These are phyloP conservation scores for Myriosclerotinia scirpicola DNA, from an alignment of 2,329 filamentous ascomycete genomes.

Conservation along the genomic window DNA sequence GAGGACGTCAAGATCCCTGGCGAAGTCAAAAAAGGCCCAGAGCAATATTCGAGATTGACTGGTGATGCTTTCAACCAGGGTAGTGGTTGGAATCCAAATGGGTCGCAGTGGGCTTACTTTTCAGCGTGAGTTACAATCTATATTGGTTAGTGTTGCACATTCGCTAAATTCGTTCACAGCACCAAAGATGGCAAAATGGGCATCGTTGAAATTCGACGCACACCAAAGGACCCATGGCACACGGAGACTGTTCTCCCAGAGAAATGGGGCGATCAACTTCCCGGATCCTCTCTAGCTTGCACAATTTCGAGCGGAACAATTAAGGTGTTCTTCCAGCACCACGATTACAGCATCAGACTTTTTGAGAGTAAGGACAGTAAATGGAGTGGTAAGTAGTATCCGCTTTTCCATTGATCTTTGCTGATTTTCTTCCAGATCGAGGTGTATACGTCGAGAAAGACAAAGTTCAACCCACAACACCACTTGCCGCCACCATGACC, in stretches of 20 bases:
- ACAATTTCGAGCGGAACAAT: neutral
- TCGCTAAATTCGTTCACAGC: neutral
- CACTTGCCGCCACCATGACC: constrained; percentile 6
- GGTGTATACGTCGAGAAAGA: constrained; percentile 1
- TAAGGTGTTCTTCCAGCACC: constrained; percentile 14
- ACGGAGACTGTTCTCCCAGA: constrained; percentile 6
- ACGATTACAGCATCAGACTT: constrained; percentile 15
- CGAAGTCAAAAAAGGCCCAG: constrained; percentile 15
- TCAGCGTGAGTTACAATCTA: constrained; percentile 10
- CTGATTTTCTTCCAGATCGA: constrained; percentile 1
- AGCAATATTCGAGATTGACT: constrained; percentile 13
- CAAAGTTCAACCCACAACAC: constrained; percentile 17
- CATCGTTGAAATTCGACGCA: constrained; percentile 18
- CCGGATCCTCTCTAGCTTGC: constrained; percentile 6
- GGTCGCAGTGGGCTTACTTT: constrained; percentile 18
- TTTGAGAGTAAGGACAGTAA: neutral
- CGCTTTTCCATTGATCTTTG: neutral
- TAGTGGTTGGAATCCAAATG: constrained; percentile 16
- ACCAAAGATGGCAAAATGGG: constrained; percentile 3
- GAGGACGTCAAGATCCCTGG: constrained; percentile 12
- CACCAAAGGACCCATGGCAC: constrained; percentile 17
- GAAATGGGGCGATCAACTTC: constrained; percentile 10
- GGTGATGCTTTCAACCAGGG: constrained; percentile 2
- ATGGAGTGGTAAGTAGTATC: constrained; percentile 7
- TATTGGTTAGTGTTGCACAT: neutral